Conservation (phyloP, 768 basidiomycete species). For the Pleurotus tuber-regium region DNA sequence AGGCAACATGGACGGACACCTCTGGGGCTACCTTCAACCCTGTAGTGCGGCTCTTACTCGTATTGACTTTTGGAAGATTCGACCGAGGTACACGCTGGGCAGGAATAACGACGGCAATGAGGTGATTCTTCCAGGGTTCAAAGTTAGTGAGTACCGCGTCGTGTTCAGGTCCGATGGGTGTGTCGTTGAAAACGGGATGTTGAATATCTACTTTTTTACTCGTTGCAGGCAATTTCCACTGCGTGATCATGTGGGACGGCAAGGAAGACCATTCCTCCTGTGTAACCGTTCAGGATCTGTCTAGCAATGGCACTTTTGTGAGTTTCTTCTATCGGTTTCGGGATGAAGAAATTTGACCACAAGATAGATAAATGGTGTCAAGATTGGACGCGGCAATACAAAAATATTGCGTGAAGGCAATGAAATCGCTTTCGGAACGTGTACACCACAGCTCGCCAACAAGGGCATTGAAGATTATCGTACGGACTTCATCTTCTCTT, state of each 20-base stretch:
- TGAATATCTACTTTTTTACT: no score
- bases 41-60: conserved; percentile 50
- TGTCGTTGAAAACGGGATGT: background rate
- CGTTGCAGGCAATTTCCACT: conserved; percentile 55
- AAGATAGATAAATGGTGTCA: conserved; percentile 61
- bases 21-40: conserved; percentile 75
- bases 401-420: conserved; percentile 73
- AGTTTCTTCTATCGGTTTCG: conserved; percentile 20
- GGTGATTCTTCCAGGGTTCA: conserved; percentile 63
- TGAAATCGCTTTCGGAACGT: conserved; percentile 82
- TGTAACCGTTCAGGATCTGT: conserved; percentile 52
- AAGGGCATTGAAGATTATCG: conserved; percentile 69
- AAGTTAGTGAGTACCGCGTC: conserved; percentile 60
- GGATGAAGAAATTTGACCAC: background rate
- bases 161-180: background rate
- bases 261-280: conserved; percentile 34
- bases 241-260: conserved; percentile 59
- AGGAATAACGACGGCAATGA: conserved; percentile 46
- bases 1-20: conserved; percentile 34
- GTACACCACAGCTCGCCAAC: conserved; percentile 40
- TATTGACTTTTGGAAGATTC: conserved; percentile 60
- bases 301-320: conserved; percentile 76
- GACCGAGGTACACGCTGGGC: conserved; percentile 51
- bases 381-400: conserved; percentile 55
- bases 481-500: conserved; percentile 31